Percentiles rank a stretch among this genome's conserved stretches.
These are phyloP conservation scores for Fomitopsis schrenkii DNA, from an alignment of 1,284 basidiomycete species.

Conservation along the genomic window DNA sequence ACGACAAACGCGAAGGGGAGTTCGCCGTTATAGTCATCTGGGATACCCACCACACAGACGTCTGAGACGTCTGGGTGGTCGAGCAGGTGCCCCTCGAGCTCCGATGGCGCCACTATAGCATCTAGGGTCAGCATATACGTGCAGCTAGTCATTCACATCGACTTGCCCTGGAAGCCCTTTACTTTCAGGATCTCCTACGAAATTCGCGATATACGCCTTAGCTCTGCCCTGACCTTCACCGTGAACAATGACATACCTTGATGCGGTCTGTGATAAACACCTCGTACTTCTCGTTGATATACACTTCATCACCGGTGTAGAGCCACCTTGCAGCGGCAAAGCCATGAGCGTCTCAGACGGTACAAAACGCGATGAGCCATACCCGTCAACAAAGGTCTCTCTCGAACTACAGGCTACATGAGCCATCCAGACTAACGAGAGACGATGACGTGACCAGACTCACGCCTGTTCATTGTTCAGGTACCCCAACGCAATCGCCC, in stretches of 20 bases:
- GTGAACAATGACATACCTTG: conserved; percentile 28
- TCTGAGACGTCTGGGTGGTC: conserved; percentile 66
- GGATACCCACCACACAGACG: conserved; percentile 69
- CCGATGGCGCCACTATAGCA: conserved; percentile 36
- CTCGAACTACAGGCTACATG: conserved; percentile 26
- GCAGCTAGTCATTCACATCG: neutral
- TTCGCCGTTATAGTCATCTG: conserved; percentile 77
- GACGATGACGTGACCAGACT: conserved; percentile 9
- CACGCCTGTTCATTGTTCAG: conserved; percentile 37
- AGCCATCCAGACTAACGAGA: neutral
- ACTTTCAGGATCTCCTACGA: conserved; percentile 61
- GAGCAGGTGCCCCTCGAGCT: conserved; percentile 57
- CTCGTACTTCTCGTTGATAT: conserved; percentile 35
- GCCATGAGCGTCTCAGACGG: neutral
- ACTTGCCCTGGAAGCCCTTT: conserved; percentile 53
- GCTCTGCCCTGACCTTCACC: conserved; percentile 37
- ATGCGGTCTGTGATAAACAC: conserved; percentile 42
- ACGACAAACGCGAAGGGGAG: conserved; percentile 70
- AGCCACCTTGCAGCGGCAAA: conserved; percentile 32
- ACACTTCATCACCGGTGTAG: conserved; percentile 41
- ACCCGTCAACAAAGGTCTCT: conserved; percentile 39
- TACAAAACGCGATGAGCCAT: neutral
- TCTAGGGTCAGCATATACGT: neutral
- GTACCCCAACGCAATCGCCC: conserved; percentile 39
- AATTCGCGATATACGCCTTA: conserved; percentile 39